Base-by-base conservation (phyloP, 139 green algal species). In the Chlorella sp. region DNA sequence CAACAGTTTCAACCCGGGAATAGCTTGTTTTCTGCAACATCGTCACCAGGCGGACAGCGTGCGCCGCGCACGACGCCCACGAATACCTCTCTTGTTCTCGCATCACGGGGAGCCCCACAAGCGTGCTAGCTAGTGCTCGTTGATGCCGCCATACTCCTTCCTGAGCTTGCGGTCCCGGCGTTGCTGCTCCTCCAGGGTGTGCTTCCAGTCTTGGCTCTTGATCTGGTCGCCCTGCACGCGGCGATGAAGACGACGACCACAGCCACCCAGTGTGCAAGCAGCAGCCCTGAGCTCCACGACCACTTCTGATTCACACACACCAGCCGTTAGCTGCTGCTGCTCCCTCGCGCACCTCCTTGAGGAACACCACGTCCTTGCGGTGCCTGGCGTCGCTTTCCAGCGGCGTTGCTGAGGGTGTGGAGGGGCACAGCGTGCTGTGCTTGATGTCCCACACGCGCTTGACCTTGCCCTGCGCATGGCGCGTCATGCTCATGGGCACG, bases 61-160 rank as follows among this genome's bases (percentile, higher is more conserved):
- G n/a, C n/a, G n/a, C n/a, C n/a, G n/a, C n/a, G n/a, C n/a, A n/a
- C n/a, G n/a, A n/a, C n/a, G n/a, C n/a, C n/a, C n/a, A n/a, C n/a
- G n/a, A n/a, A n/a, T n/a, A n/a, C 42, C 42, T 17, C 42, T 55
- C 42, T 55, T 55, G n/a, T n/a, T n/a, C n/a, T n/a, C n/a, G n/a
- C n/a, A n/a, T n/a, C n/a, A n/a, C n/a, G n/a, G n/a, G n/a, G n/a
- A n/a, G n/a, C n/a, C n/a, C n/a, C n/a, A n/a, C n/a, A n/a, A n/a
- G n/a, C n/a, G n/a, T n/a, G n/a, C n/a, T n/a, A 55, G 17, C 50
- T 32, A 86, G 78, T 91, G 82, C 33, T 91, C 79, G 49, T 82
- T 78, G 5, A 65, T 31, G 3, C 49, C 74, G 3, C 76, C 81
- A 4, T 71, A 73, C 26, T 81, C 74, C 62, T 78, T 78, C 20